Base-by-base conservation (phyloP, 2,329 filamentous ascomycete genomes). In the Colletotrichum noveboracense region DNA sequence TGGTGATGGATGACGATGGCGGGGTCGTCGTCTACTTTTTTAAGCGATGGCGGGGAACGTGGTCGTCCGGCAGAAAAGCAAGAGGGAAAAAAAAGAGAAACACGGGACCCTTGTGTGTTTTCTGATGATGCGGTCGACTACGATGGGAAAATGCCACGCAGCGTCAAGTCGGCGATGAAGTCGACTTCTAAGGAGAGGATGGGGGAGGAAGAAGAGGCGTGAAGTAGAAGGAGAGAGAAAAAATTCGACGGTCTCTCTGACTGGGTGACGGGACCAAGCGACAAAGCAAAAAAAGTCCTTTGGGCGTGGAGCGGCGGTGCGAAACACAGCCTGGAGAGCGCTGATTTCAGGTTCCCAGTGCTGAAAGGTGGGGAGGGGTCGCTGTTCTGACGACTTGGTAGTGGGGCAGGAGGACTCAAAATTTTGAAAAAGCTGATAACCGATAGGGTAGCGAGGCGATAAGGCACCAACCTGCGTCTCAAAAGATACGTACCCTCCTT, bases 21-120 rank as follows among this genome's bases (percentile, higher is more conserved):
- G 74, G 75, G 73, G 73, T 75, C 64, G 32, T 43, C 61, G 26
- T 66, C 48, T 67, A 52, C 70, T 75, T 75, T 71, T 66, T 58
- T 71, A 71, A 66, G 72, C 78, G 77, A 73, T 69, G 73, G 73
- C 73, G 73, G 73, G 73, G 73, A 73, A 75, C 69, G 14, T 73
- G 56, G 73, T 73, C 70, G 64, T 60, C 62, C 70, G 56, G 67
- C 36, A 62, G 34, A 68, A 73, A 62, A 56, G 43, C 9, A 70
- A 65, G 26, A 70, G 64, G 48, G 48, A 58, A 30, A 66, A 61
- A 36, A n/a, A 32, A n/a, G 36, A 64, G 38, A 62, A 43, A 52
- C 55, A 30, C 18, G n/a, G n/a, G 28, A 48, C 43, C 26, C 56
- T 48, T 65, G 18, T 52, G 43, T 52, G n/a, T 52, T 26, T 67